Evolutionary conservation across 75 land plant species (phyloP).

Genomic region (Azolla pinnata): DNA sequence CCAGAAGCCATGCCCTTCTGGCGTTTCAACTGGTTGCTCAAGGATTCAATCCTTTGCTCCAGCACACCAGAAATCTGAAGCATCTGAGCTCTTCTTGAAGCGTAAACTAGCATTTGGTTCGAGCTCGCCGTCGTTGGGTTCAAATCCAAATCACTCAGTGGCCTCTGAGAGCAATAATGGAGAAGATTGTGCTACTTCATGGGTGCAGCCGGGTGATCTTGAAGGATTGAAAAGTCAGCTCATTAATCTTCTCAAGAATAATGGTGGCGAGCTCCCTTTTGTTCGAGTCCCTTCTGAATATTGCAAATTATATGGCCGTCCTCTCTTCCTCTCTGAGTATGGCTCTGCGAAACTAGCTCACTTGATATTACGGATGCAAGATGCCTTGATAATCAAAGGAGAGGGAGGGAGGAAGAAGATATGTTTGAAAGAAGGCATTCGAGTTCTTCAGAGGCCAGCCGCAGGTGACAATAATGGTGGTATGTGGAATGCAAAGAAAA

Average conservation of each 20-base stretch:
- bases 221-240: slow-evolving; percentile 70
- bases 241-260: slow-evolving; percentile 48
- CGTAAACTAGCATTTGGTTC: too few relatives aligned
- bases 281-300: slow-evolving; percentile 68
- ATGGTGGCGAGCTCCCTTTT: slow-evolving; percentile 55
- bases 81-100: too few relatives aligned
- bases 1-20: too few relatives aligned
- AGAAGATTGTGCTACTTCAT: slow-evolving; percentile 2
- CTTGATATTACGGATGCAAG: slow-evolving; percentile 66
- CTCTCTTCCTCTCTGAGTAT: slow-evolving; percentile 65
- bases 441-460: neutral
- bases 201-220: slow-evolving; percentile 78
- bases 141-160: too few relatives aligned
- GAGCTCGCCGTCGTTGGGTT: too few relatives aligned
- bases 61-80: too few relatives aligned
- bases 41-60: too few relatives aligned
- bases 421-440: slow-evolving; percentile 29
- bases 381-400: slow-evolving; percentile 50
- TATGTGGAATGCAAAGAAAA: neutral
- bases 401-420: slow-evolving; percentile 45
- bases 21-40: too few relatives aligned
- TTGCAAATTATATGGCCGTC: slow-evolving; percentile 55
- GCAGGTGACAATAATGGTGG: neutral
- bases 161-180: too few relatives aligned
- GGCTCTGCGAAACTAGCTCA: slow-evolving; percentile 62